These are phyloP conservation scores for Aegilops umbellulata DNA, from an alignment of 176 grass and related monocot species.

Conservation along the genomic window DNA sequence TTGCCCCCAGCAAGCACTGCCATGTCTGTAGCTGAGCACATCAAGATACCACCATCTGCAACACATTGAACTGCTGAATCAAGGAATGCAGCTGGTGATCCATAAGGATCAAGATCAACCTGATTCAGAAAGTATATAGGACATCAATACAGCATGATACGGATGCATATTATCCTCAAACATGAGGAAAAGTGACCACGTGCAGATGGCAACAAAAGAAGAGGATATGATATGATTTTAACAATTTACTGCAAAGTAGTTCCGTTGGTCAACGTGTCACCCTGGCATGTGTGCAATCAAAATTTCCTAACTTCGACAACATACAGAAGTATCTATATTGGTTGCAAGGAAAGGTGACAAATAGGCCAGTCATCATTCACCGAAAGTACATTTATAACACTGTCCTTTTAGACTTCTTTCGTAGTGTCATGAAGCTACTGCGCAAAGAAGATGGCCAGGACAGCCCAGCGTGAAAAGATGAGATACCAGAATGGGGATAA, in stretches of 20 bases:
- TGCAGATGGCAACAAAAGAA: background rate
- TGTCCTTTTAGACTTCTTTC: background rate
- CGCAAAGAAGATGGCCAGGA: background rate
- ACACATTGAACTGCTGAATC: constrained; percentile 83
- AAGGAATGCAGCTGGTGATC: constrained; percentile 75
- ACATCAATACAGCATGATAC: background rate
- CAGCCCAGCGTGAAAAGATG: background rate
- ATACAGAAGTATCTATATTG: constrained; percentile 12
- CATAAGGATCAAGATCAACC: constrained; percentile 94
- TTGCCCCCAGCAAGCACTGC: constrained; percentile 79
- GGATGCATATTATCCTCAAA: background rate
- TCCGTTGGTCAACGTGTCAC: background rate
- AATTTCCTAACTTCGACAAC: background rate
- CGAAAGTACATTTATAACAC: background rate
- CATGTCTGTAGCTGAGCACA: constrained; percentile 94
- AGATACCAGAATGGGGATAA: background rate
- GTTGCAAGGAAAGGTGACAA: background rate
- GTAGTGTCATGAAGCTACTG: background rate
- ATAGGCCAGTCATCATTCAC: background rate
- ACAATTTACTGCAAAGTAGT: background rate
- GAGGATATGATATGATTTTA: background rate
- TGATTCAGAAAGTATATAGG: constrained; percentile 24
- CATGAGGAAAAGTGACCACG: background rate
- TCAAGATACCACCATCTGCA: constrained; percentile 70
- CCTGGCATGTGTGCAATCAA: background rate